A percentile compares a stretch with the other conserved stretches of the same genome.
Evolutionary conservation across 2,329 filamentous ascomycete species (phyloP).

Genomic region (Calycina herbarum): DNA sequence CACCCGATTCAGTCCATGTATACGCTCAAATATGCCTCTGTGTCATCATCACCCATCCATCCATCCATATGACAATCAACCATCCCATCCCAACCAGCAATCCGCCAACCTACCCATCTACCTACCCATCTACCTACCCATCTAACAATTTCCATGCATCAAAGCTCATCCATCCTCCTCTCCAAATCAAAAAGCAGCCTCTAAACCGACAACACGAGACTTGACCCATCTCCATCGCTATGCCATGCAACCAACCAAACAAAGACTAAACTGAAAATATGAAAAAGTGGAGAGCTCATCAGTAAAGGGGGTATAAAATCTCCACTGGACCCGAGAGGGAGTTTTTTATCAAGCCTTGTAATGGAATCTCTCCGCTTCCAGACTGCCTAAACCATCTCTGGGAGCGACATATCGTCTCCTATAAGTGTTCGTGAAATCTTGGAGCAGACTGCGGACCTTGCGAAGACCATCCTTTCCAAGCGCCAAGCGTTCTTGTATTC

Average conservation of each 20-base stretch:
- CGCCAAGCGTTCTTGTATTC: constrained; percentile 76
- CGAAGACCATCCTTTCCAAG: constrained; percentile 62
- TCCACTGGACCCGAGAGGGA: not conserved
- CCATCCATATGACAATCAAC: not conserved
- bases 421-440: constrained; percentile 97
- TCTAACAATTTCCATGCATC: not conserved
- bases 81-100: not conserved
- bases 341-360: constrained; percentile 49
- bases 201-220: constrained; percentile 10
- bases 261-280: constrained; percentile 4
- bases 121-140: not conserved
- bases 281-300: constrained; percentile 12
- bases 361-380: constrained; percentile 85
- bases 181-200: constrained; percentile 25
- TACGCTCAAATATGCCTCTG: constrained; percentile 3
- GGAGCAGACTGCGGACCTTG: constrained; percentile 80
- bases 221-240: constrained; percentile 17
- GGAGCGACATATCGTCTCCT: constrained; percentile 93
- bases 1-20: not conserved
- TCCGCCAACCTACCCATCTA: not conserved
- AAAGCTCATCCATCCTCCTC: constrained; percentile 38
- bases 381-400: constrained; percentile 80
- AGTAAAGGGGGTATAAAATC: constrained; percentile 16
- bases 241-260: constrained; percentile 20
- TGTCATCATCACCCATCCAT: not conserved